Evolutionary conservation across 1,284 basidiomycete species (phyloP), one percentile per base, ranked within the genome.

Genomic region (Serendipita sp.): DNA sequence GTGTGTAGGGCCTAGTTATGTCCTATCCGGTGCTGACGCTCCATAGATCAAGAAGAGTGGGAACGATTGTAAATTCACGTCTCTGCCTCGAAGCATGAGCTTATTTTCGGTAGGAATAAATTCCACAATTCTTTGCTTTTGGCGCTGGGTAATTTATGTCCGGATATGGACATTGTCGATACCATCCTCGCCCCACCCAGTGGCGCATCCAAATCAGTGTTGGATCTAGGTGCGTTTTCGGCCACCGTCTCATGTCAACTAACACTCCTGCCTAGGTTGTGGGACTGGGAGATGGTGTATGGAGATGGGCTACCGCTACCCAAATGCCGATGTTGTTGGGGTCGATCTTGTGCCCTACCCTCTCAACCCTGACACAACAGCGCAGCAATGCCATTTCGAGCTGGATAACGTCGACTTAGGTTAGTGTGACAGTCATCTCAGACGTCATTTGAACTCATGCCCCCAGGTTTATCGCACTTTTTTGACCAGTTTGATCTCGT

Each of bases 401-500:
- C 34, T 58, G 4, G 53, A 58, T 32, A 58, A 58, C 17, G 29
- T 58, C 53, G 26, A 49, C 45, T n/a, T 49, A 17, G 45, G 38
- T 17, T 49, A 15, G 47, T 49, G 5, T 15, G n/a, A 6, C 29
- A 22, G 8, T 30, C n/a, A 17, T 5, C 47, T n/a, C 29, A 17
- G 15, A 49, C 8, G 8, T 8, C 47, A 15, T 49, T 15, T n/a
- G 5, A n/a, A 17, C 15, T 10, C 17, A 44, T 13, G 43, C 15
- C 17, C n/a, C 47, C 29, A 49, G 47, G 53, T 10, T 34, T 58
- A 35, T 58, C 53, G 17, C 53, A 58, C 29, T 58, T 32, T 32
- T 58, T 58, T 58, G 53, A 58, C 17, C 53, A 58, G 32, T 58
- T 58, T 58, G 53, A 58, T n/a, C 8, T 58, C 15, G 34, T 58